phyloP scores from a whole-genome alignment of 2,329 filamentous ascomycete genomes.

The Zymoseptoria brevis region DNA sequence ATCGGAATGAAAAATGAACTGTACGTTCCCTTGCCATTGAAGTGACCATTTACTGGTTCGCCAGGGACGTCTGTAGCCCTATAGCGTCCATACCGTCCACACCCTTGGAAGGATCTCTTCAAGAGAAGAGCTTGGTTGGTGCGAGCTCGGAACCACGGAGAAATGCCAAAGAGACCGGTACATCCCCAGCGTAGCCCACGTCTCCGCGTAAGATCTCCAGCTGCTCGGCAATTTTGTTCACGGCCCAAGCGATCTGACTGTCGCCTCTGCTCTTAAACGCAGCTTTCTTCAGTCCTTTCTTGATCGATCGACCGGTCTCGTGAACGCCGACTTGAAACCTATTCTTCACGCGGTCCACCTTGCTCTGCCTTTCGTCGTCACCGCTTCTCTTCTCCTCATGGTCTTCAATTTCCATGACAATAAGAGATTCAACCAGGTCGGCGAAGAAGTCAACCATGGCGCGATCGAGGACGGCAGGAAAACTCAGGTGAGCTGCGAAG shows the following conservation, averaged over 20 bases:
- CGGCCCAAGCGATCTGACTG: not conserved
- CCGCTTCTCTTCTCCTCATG: not conserved
- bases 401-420: not conserved
- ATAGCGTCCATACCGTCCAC: not conserved
- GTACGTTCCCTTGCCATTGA: no score
- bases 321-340: not conserved
- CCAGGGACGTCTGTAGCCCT: not conserved
- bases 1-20: no score
- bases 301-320: not conserved
- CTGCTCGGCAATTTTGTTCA: not conserved
- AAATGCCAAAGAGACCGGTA: not conserved
- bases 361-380: not conserved
- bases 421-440: not conserved
- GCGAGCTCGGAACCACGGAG: not conserved
- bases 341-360: not conserved
- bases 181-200: not conserved
- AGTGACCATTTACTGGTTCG: no score
- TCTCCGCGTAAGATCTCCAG: not conserved
- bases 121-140: not conserved
- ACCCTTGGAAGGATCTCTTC: not conserved
- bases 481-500: not conserved
- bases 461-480: not conserved
- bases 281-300: not conserved
- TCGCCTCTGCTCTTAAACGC: not conserved
- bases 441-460: not conserved